These are phyloP conservation scores for Xylariaceae sp. DNA, from an alignment of 2,329 filamentous ascomycete species.

Conservation along the genomic window DNA sequence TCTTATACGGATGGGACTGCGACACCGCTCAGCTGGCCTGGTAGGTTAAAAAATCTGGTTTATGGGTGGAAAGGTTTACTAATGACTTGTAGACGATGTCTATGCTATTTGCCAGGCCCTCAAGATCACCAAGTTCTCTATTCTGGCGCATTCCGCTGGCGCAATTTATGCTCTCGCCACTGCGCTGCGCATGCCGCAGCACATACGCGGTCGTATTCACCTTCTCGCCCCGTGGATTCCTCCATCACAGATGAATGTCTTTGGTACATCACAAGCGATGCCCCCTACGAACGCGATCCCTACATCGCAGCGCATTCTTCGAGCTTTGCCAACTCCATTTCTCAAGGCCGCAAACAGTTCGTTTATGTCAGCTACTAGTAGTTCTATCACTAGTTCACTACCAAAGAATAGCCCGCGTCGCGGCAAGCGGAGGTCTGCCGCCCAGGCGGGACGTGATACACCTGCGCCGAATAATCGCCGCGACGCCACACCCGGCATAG, in stretches of 20 bases:
- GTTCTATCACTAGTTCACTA: conserved; percentile 77
- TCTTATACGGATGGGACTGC: conserved; percentile 78
- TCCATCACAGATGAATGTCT: conserved; percentile 85
- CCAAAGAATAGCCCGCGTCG: conserved; percentile 65
- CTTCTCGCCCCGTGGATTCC: conserved; percentile 96
- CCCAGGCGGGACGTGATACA: conserved; percentile 41
- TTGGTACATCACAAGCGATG: conserved; percentile 71
- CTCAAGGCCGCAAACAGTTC: conserved; percentile 93
- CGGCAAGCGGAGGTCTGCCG: conserved; percentile 60
- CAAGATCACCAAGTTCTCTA: conserved; percentile 93
- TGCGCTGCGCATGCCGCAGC: conserved; percentile 91
- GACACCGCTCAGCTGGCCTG: conserved; percentile 91
- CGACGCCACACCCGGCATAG: conserved; percentile 41
- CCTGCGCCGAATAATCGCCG: conserved; percentile 40
- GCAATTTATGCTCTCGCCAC: conserved; percentile 98
- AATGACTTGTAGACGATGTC: conserved; percentile 66
- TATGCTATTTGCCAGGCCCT: conserved; percentile 90
- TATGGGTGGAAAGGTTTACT: conserved; percentile 23
- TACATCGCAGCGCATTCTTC: conserved; percentile 86
- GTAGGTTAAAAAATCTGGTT: conserved; percentile 56
- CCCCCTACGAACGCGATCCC: conserved; percentile 86
- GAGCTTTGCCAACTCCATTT: conserved; percentile 86
- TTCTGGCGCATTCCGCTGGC: conserved; percentile 92
- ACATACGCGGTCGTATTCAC: conserved; percentile 92
- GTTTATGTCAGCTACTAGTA: conserved; percentile 91